Evolutionary conservation across 441 rosid genomes (phyloP).

Genomic region (Heliophila coronopifolia): DNA sequence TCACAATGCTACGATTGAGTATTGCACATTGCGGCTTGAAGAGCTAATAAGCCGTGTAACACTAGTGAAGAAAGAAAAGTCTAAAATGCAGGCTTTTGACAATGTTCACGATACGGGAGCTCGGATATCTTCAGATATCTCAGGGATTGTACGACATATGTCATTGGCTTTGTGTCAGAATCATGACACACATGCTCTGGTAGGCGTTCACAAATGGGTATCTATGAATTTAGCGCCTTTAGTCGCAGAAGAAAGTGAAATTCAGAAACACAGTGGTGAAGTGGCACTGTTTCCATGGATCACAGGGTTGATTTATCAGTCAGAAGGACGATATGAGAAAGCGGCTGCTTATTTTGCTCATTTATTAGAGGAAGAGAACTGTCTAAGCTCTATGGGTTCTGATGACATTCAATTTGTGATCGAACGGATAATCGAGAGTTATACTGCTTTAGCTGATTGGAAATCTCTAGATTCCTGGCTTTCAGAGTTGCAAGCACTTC

Average conservation of each 20-base stretch:
- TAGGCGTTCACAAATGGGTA: conserved; percentile 83
- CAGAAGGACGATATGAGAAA: conserved; percentile 77
- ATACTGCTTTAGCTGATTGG: conserved; percentile 91
- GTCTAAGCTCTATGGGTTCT: conserved; percentile 76
- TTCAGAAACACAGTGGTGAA: conserved; percentile 36
- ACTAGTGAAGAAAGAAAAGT: conserved; percentile 62
- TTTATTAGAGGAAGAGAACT: conserved; percentile 75
- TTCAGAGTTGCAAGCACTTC: conserved; percentile 76
- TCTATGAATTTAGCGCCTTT: conserved; percentile 62
- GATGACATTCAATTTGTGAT: conserved; percentile 87
- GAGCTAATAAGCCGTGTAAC: conserved; percentile 57
- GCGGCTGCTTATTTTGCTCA: conserved; percentile 82
- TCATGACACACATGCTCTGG: conserved; percentile 70
- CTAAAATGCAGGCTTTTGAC: conserved; percentile 55
- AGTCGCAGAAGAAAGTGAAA: conserved; percentile 59
- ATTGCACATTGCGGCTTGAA: conserved; percentile 76
- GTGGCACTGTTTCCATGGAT: conserved; percentile 61
- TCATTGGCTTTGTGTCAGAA: conserved; percentile 71
- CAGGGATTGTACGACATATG: conserved; percentile 64
- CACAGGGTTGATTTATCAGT: conserved; percentile 81
- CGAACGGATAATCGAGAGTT: conserved; percentile 83
- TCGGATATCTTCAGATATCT: conserved; percentile 59
- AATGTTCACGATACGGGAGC: conserved; percentile 46
- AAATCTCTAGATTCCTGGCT: conserved; percentile 81
- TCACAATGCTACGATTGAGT: conserved; percentile 83